Evolutionary conservation across 2,329 filamentous ascomycete species (phyloP).

Genomic region (Fusarium poae): DNA sequence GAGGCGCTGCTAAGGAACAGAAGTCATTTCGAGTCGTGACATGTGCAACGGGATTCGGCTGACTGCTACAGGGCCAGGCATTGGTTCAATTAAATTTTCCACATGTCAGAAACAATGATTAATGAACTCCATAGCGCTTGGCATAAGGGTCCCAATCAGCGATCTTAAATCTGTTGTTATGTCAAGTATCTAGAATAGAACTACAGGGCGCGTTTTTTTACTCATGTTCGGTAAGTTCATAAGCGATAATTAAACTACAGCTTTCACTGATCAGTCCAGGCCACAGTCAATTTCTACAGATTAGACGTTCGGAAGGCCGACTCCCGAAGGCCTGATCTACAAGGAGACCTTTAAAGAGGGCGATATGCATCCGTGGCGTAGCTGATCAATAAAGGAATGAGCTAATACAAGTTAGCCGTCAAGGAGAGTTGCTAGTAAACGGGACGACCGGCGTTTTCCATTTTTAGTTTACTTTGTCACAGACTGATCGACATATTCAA

Average conservation of each 20-base stretch:
- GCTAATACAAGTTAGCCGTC: neutral
- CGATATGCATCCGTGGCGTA: neutral
- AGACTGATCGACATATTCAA: neutral
- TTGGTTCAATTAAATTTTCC: too few species aligned
- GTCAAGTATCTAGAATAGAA: neutral
- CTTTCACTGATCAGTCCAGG: neutral
- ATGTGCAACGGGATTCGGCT: too few species aligned
- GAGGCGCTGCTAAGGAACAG: too few species aligned
- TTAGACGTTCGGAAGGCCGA: neutral
- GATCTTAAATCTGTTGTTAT: neutral
- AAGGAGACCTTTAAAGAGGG: neutral
- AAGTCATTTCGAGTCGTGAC: too few species aligned
- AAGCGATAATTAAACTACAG: neutral
- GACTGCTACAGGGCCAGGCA: too few species aligned
- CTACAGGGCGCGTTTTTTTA: neutral
- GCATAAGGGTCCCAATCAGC: too few species aligned
- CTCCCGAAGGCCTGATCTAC: too few species aligned
- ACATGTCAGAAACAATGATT: too few species aligned
- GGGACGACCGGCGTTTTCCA: neutral
- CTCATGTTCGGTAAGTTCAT: neutral
- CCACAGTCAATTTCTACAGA: neutral
- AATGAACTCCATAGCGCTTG: too few species aligned
- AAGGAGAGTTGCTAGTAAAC: neutral
- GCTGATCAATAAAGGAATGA: neutral
- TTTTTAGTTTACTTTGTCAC: neutral